Evolutionary conservation across 495 filamentous ascomycete genomes (phyloP).

Genomic region (Lentithecium fluviatile): DNA sequence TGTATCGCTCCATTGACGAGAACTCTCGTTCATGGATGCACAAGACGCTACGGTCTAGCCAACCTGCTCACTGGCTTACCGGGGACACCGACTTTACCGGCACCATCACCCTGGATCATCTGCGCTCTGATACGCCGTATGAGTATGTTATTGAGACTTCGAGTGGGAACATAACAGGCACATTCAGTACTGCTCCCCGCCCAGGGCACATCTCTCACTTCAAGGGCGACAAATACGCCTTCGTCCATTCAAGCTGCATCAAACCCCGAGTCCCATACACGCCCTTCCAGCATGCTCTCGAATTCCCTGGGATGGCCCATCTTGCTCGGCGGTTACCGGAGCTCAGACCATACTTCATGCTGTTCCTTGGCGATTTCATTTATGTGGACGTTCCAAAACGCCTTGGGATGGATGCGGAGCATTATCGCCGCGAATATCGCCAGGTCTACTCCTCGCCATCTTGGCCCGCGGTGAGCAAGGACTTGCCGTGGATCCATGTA

Average conservation of each 20-base stretch:
- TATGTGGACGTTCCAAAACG: constrained; percentile 88
- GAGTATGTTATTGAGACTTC: constrained; percentile 68
- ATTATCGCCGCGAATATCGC: constrained; percentile 88
- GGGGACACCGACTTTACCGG: constrained; percentile 80
- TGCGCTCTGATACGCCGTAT: constrained; percentile 66
- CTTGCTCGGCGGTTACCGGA: constrained; percentile 61
- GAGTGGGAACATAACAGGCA: constrained; percentile 71
- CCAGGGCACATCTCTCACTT: constrained; percentile 53
- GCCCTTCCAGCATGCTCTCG: constrained; percentile 73
- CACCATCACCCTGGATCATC: constrained; percentile 54
- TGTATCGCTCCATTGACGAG: constrained; percentile 50
- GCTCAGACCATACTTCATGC: constrained; percentile 80
- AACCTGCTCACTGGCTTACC: constrained; percentile 58
- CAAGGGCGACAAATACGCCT: constrained; percentile 67
- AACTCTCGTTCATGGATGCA: constrained; percentile 39
- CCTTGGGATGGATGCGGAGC: constrained; percentile 66
- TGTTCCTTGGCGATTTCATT: constrained; percentile 98
- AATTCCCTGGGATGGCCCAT: constrained; percentile 73
- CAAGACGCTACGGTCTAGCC: constrained; percentile 49
- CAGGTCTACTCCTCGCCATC: constrained; percentile 91
- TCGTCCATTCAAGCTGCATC: constrained; percentile 87
- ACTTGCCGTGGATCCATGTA: constrained; percentile 93
- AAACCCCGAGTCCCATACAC: constrained; percentile 88
- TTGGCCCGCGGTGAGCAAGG: constrained; percentile 65
- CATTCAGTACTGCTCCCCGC: constrained; percentile 69